These are phyloP conservation scores for Aaosphaeria pasadenensis DNA, from an alignment of 2,329 filamentous ascomycete genomes.

Conservation along the genomic window DNA sequence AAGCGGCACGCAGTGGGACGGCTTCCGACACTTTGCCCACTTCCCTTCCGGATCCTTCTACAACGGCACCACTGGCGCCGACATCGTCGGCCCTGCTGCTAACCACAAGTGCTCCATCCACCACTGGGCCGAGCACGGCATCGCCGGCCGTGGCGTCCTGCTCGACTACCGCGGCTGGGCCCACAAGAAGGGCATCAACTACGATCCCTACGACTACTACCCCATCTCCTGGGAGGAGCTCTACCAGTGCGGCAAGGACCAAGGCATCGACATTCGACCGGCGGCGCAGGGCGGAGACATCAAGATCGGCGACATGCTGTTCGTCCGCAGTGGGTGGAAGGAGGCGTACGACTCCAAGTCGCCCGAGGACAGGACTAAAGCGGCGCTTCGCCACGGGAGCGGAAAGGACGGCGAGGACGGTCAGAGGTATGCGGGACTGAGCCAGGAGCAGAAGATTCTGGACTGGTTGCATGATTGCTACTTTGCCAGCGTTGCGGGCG, in stretches of 20 bases:
- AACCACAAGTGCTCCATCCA: slow-evolving; percentile 47
- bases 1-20: slow-evolving; percentile 46
- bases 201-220: slow-evolving; percentile 42
- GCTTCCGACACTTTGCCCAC: slow-evolving; percentile 45
- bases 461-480: slow-evolving; percentile 69
- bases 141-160: slow-evolving; percentile 44
- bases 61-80: slow-evolving; percentile 40
- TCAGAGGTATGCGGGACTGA: slow-evolving; percentile 48
- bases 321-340: slow-evolving; percentile 63
- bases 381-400: slow-evolving; percentile 44
- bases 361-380: slow-evolving; percentile 29
- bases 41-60: slow-evolving; percentile 39
- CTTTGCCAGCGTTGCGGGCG: slow-evolving; percentile 64
- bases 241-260: slow-evolving; percentile 55
- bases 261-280: slow-evolving; percentile 61
- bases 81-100: slow-evolving; percentile 38
- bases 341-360: slow-evolving; percentile 53
- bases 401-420: slow-evolving; percentile 37
- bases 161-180: slow-evolving; percentile 45
- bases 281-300: slow-evolving; percentile 54
- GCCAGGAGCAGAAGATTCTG: slow-evolving; percentile 54
- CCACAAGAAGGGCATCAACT: slow-evolving; percentile 40
- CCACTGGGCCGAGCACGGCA: slow-evolving; percentile 45
- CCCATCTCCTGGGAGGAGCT: slow-evolving; percentile 48
- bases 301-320: slow-evolving; percentile 61